Evolutionary conservation across 2,329 filamentous ascomycete species (phyloP), one percentile per base, ranked within the genome.

Genomic region (Penicillium nordicum): DNA sequence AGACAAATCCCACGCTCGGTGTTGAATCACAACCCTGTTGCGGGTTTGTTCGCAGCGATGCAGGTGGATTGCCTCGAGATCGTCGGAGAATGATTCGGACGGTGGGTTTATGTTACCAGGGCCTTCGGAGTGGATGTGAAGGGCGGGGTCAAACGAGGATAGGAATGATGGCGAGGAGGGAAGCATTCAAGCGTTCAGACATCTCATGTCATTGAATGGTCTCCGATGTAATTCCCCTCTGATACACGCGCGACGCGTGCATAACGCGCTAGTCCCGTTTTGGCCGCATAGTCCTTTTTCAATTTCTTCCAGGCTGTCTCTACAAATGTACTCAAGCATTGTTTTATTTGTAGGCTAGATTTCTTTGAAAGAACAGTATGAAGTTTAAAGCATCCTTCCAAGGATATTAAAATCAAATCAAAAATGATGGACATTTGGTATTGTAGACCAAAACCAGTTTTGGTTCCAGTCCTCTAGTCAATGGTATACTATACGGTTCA

Each of bases 131-230:
- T 79, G 74, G 25, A 80, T 71, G 57, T 79, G 70, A 30, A 82
- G 59, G 41, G 79, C 78, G 42, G 80, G 79, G 58, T 82, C 80
- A 55, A 81, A 82, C 5, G 80, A 81, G 4, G 78, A 75, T 4
- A 77, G 74, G 34, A 77, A 67, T 30, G 63, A 61, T 41, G 72
- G 68, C 38, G 72, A 70, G 18, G 72, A 74, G 27, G 66, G 63
- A 61, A 65, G 67, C 72, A 72, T 72, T 57, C 64, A 71, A 62
- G 64, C 66, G 54, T 61, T 29, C 57, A 29, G 48, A 51, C 25
- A 46, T 52, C 41, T 57, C 57, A 63, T 65, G 56, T 59, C 54
- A 21, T 41, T 48, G 34, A 41, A 37, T 42, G 50, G 43, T 61
- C 43, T 60, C 40, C 21, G 37, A 44, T 51, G 30, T 57, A 42